A percentile compares a stretch with the other conserved stretches of the same genome.
Evolutionary conservation across 768 basidiomycete species (phyloP).

Genomic region (Pluteus cervinus): DNA sequence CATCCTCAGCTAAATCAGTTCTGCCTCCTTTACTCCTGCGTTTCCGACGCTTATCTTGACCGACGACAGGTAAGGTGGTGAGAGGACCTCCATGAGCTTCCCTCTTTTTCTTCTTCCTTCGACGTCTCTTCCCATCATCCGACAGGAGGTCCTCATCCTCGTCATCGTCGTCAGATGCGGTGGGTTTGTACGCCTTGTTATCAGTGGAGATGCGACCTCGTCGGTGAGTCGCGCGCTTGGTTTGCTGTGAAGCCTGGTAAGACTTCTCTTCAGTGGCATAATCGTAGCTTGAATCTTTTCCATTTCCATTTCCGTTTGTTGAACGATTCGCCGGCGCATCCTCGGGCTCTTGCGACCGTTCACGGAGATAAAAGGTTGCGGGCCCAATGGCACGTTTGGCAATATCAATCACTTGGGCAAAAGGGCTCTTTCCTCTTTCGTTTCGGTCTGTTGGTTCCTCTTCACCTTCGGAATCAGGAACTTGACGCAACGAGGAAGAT

Average conservation of each 20-base stretch:
- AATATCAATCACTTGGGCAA: conserved; percentile 53
- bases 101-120: conserved; percentile 50
- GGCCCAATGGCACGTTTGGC: conserved; percentile 47
- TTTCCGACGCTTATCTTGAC: conserved; percentile 59
- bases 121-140: conserved; percentile 45
- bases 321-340: conserved; percentile 20
- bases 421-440: conserved; percentile 62
- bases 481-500: conserved; percentile 43
- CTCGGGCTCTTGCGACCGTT: conserved; percentile 54
- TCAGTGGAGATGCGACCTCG: conserved; percentile 66
- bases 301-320: conserved; percentile 29
- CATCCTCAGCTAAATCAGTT: conserved; percentile 40
- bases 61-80: conserved; percentile 61
- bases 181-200: conserved; percentile 78
- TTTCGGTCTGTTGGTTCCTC: conserved; percentile 26
- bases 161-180: conserved; percentile 55
- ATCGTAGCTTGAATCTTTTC: conserved; percentile 58
- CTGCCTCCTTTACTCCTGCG: conserved; percentile 41
- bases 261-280: conserved; percentile 74
- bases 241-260: conserved; percentile 37
- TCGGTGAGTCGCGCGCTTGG: conserved; percentile 28
- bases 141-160: conserved; percentile 55
- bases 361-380: conserved; percentile 62
- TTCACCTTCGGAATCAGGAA: conserved; percentile 69
- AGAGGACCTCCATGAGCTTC: conserved; percentile 49